Evolutionary conservation across 441 rosid species (phyloP), one percentile per base, ranked within the genome.

Genomic region (Gossypium aridum): DNA sequence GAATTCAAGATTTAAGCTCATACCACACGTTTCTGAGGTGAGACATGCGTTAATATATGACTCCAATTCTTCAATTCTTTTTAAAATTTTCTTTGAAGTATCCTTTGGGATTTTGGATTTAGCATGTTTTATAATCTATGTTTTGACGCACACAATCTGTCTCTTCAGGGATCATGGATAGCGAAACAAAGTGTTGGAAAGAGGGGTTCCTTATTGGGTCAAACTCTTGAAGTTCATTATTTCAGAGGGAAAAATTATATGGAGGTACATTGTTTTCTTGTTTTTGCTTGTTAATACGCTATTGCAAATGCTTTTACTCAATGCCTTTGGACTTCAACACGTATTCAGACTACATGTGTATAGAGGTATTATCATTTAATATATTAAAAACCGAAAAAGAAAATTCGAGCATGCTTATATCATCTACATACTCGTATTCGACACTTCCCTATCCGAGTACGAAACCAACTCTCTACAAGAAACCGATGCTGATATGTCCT

Each of bases 121-220:
- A 4, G 13, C 37, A 12, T 53, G 22, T 13, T 16, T 53, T 69
- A 28, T 26, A 26, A 8, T 69, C 56, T 34, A 56, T 19, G 26
- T 13, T 54, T 12, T 71, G 22, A 17, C 22, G 14, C 17, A 54
- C 37, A 64, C 16, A 61, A 47, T 66, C 70, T 64, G 17, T 7
- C 43, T 17, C 61, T 19, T 56, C 77, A 91, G 94, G 99, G 98
- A 70, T 91, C 99, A 34, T 93, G 99, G 99, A 89, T 96, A 47
- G 98, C 91, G 25, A 96, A 91, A 88, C 97, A 92, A 75, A 92
- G 98, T 76, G 97, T 96, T 70, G 97, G 98, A 31, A 96, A 93
- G 85, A 91, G 91, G 69, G 89, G 96, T 45, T 87, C 97, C 82
- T 83, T 96, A 80, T 73, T 93, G 8, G 97, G 97, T 66, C 94